Percentiles rank a stretch among this genome's conserved stretches.
These are phyloP conservation scores for Metschnikowia kofuensis DNA, from an alignment of 805 yeast genomes.

Conservation along the genomic window DNA sequence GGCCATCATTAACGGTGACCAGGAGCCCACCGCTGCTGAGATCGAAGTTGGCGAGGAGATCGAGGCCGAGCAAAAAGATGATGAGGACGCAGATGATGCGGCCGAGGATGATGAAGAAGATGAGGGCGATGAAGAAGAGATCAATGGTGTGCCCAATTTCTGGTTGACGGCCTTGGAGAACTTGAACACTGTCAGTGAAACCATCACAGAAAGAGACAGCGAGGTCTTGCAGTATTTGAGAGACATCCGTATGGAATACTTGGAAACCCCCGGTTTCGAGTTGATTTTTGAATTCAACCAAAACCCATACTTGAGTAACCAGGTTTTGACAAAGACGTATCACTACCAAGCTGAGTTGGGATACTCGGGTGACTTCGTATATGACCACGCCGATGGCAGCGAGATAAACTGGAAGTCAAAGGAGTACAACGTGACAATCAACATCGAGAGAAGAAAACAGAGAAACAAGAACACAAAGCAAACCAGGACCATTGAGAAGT, in stretches of 20 bases:
- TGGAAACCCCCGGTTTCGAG: conserved; percentile 84
- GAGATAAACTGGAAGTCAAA: conserved; percentile 80
- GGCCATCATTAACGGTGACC: conserved; percentile 65
- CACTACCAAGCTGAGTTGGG: conserved; percentile 93
- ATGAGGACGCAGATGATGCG: conserved; percentile 38
- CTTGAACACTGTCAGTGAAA: conserved; percentile 73
- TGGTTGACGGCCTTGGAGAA: conserved; percentile 96
- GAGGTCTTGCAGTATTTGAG: conserved; percentile 69
- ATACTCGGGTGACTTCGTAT: conserved; percentile 92
- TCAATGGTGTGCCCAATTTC: conserved; percentile 84
- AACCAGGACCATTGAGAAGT: conserved; percentile 91
- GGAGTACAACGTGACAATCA: conserved; percentile 79
- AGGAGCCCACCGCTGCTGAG: conserved; percentile 78
- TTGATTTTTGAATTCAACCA: conserved; percentile 75
- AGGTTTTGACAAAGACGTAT: conserved; percentile 75
- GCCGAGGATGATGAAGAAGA: conserved; percentile 44
- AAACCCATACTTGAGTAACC: conserved; percentile 77
- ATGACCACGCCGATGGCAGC: conserved; percentile 93
- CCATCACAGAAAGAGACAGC: conserved; percentile 85
- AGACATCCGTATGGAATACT: conserved; percentile 76
- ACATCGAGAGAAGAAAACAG: conserved; percentile 92
- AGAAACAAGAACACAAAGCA: conserved; percentile 95
- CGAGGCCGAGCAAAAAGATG: conserved; percentile 53
- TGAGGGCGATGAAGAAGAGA: conserved; percentile 37
- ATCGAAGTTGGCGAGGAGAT: conserved; percentile 73